Evolutionary conservation across 2,329 filamentous ascomycete genomes (phyloP).

Genomic region (Diplodia mutila): DNA sequence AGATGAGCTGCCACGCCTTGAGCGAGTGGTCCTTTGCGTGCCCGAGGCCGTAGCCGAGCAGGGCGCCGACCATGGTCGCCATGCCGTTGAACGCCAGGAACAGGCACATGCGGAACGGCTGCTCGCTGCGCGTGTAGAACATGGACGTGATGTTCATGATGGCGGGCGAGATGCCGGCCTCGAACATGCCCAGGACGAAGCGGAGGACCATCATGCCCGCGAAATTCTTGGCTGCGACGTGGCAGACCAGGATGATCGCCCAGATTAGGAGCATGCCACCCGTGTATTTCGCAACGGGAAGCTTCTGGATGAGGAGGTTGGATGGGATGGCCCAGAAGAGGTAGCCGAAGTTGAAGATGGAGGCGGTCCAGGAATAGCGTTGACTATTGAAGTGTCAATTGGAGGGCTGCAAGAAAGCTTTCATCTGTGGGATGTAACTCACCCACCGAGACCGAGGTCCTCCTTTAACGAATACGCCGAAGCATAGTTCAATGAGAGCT

Average conservation of each 20-base stretch:
- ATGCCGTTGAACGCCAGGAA: conserved; percentile 46
- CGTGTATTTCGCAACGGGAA: conserved; percentile 44
- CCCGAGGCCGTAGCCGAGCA: conserved; percentile 43
- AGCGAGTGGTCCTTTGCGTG: conserved; percentile 35
- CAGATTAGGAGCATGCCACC: conserved; percentile 47
- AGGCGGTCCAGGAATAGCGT: conserved; percentile 48
- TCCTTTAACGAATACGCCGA: conserved; percentile 43
- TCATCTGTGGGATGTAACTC: neutral
- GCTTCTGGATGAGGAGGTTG: conserved; percentile 44
- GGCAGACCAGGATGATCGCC: conserved; percentile 51
- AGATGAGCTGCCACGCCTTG: conserved; percentile 43
- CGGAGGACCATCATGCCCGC: conserved; percentile 40
- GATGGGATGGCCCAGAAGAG: conserved; percentile 48
- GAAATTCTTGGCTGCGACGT: conserved; percentile 44
- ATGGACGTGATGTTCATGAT: conserved; percentile 46
- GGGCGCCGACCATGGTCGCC: conserved; percentile 43
- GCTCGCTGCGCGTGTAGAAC: conserved; percentile 42
- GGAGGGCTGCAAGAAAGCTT: neutral
- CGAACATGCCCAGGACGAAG: conserved; percentile 44
- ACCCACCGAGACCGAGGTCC: conserved; percentile 34
- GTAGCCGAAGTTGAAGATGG: conserved; percentile 51
- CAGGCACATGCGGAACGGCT: conserved; percentile 53
- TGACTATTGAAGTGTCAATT: conserved; percentile 31
- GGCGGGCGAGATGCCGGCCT: conserved; percentile 40
- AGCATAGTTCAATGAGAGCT: conserved; percentile 48